Conservation (phyloP, 352 stramenopile species). For the Phytophthora crassamura region DNA sequence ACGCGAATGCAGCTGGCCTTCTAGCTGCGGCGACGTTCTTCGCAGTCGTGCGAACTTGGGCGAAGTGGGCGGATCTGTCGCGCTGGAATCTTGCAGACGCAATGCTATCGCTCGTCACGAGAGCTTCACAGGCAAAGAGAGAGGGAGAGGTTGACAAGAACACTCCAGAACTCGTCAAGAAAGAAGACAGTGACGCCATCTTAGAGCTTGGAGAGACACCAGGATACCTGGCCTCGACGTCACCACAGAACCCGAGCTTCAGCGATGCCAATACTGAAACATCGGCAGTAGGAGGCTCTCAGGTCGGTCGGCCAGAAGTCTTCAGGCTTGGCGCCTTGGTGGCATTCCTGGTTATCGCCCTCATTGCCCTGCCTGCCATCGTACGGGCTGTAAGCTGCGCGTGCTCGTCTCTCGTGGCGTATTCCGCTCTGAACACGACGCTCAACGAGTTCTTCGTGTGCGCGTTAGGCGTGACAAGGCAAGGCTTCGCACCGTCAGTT, state of each 20-base stretch:
- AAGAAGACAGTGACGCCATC: not conserved
- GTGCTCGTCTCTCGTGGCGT: slow-evolving; percentile 30
- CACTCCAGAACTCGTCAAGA: not conserved
- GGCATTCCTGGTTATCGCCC: slow-evolving; percentile 1
- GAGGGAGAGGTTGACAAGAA: not conserved
- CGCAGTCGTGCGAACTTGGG: slow-evolving; percentile 25
- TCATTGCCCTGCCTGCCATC: slow-evolving; percentile 25
- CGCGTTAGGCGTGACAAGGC: slow-evolving; percentile 4
- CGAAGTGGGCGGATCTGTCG: slow-evolving; percentile 34
- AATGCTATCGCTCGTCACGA: slow-evolving; percentile 7
- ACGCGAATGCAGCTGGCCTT: slow-evolving; percentile 25
- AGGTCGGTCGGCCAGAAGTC: not conserved
- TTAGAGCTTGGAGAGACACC: slow-evolving; percentile 17
- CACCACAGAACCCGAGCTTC: slow-evolving; percentile 7
- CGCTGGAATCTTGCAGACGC: slow-evolving; percentile 35
- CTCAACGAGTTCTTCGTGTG: slow-evolving; percentile 39
- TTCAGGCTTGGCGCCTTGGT: slow-evolving; percentile 3
- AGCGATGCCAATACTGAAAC: slow-evolving; percentile 18
- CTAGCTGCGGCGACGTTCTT: slow-evolving; percentile 22
- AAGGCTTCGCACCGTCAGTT: slow-evolving; percentile 17
- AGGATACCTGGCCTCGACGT: slow-evolving; percentile 21
- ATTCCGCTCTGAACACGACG: slow-evolving; percentile 41
- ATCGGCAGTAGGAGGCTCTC: not conserved
- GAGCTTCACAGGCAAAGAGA: not conserved
- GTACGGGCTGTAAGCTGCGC: slow-evolving; percentile 24